Conservation (phyloP, 257 asterid species). For the Plantago major region DNA sequence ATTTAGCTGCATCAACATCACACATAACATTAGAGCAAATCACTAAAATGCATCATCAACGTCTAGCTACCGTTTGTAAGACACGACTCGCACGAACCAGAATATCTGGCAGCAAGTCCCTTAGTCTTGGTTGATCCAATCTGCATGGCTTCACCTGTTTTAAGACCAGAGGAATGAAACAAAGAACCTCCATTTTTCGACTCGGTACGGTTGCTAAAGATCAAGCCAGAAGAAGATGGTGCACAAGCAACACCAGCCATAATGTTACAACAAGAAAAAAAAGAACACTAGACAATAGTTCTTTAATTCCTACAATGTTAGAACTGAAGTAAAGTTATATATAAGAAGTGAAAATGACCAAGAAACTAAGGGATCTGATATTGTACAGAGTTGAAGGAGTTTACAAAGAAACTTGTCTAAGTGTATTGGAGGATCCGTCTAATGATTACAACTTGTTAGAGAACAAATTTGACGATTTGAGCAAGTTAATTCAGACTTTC, state of each 20-base stretch:
- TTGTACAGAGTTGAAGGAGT: constrained; percentile 30
- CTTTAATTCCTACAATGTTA: too few species aligned
- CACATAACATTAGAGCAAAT: neutral
- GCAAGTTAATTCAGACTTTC: constrained; percentile 8
- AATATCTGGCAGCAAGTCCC: neutral
- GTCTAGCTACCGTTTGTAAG: neutral
- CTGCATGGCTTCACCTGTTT: constrained; percentile 28
- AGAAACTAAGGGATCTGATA: neutral
- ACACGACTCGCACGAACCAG: neutral
- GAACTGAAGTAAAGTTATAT: neutral
- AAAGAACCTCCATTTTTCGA: constrained; percentile 36
- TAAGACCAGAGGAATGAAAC: constrained; percentile 41
- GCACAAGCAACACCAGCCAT: constrained; percentile 47
- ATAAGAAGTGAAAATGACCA: neutral
- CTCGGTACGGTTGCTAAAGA: constrained; percentile 30
- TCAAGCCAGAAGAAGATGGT: constrained; percentile 37
- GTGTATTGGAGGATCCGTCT: constrained; percentile 39
- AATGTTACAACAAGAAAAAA: constrained; percentile 1
- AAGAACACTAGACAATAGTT: too few species aligned
- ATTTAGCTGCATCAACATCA: constrained; percentile 16
- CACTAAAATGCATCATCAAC: neutral
- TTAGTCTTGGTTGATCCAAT: constrained; percentile 21
- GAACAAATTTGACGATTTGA: constrained; percentile 31
- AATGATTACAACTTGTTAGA: neutral
- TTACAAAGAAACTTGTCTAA: constrained; percentile 26